These are phyloP conservation scores for Colletotrichum sp. DNA, from an alignment of 2,329 filamentous ascomycete species.

Conservation along the genomic window DNA sequence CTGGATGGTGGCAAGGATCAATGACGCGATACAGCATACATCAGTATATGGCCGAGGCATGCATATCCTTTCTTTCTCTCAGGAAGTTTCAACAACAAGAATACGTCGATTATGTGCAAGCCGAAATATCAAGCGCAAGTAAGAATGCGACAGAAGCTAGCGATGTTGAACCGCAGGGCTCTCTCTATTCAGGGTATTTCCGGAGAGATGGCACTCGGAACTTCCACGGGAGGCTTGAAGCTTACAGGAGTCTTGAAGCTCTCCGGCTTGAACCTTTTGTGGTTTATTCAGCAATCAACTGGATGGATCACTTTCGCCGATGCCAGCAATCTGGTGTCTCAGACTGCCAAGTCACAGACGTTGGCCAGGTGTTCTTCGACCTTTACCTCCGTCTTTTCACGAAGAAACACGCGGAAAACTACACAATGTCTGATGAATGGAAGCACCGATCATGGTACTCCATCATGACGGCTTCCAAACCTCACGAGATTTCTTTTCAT, in stretches of 20 bases:
- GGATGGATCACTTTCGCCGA: neutral
- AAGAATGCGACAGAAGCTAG: too few species aligned
- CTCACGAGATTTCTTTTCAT: too few species aligned
- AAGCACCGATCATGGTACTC: neutral
- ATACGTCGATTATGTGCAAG: rapidly evolving
- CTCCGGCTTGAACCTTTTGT: neutral
- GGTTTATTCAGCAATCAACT: neutral
- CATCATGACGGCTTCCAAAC: neutral
- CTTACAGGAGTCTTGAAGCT: too few species aligned
- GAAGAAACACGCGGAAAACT: neutral
- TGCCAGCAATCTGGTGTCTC: neutral
- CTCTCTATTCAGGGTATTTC: too few species aligned
- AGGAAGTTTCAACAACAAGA: rapidly evolving
- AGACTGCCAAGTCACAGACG: rapidly evolving
- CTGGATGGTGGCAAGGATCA: neutral
- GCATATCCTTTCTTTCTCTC: neutral
- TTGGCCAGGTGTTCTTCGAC: neutral
- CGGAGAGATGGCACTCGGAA: too few species aligned
- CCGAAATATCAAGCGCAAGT: neutral
- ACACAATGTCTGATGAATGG: rapidly evolving
- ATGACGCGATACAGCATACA: neutral
- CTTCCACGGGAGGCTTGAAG: too few species aligned
- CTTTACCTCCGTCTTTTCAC: neutral
- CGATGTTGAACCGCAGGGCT: too few species aligned
- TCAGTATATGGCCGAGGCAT: neutral